Evolutionary conservation across 768 basidiomycete species (phyloP).

Genomic region (Suillus alpinus): DNA sequence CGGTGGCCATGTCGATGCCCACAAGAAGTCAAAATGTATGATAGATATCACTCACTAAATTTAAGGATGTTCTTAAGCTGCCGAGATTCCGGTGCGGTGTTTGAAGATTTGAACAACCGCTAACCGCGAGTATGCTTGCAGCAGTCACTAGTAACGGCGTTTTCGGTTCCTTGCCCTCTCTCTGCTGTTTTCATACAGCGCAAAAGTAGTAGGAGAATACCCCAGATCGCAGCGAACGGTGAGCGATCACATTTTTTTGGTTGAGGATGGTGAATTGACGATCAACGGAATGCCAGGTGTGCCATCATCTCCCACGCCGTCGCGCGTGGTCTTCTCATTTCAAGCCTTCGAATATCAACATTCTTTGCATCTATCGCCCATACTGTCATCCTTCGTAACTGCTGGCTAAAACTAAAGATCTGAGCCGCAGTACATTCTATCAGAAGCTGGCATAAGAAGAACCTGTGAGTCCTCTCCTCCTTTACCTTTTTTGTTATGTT

Average conservation of each 20-base stretch:
- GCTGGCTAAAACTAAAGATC: conserved; percentile 1
- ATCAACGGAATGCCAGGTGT: conserved; percentile 9
- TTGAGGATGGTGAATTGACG: not conserved
- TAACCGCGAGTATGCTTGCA: not conserved
- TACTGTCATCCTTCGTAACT: not conserved
- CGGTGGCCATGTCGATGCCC: not conserved
- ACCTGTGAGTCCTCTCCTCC: conserved; percentile 15
- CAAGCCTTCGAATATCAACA: conserved; percentile 12
- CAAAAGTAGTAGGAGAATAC: not conserved
- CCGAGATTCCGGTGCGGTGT: conserved; percentile 14
- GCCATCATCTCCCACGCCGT: conserved; percentile 29
- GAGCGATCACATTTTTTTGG: not conserved
- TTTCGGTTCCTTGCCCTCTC: not conserved
- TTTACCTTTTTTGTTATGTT: conserved; percentile 14
- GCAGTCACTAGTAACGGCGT: not conserved
- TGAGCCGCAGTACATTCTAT: not conserved
- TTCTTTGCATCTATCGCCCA: conserved; percentile 11
- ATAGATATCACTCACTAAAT: not conserved
- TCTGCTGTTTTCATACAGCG: not conserved
- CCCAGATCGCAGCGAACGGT: not conserved
- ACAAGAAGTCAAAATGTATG: conserved; percentile 3
- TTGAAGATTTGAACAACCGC: conserved; percentile 20
- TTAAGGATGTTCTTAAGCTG: not conserved
- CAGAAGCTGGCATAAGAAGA: not conserved
- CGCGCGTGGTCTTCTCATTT: conserved; percentile 17